These are phyloP conservation scores for Ophiosphaerella narmari DNA, from an alignment of 2,329 filamentous ascomycete species.

Conservation along the genomic window DNA sequence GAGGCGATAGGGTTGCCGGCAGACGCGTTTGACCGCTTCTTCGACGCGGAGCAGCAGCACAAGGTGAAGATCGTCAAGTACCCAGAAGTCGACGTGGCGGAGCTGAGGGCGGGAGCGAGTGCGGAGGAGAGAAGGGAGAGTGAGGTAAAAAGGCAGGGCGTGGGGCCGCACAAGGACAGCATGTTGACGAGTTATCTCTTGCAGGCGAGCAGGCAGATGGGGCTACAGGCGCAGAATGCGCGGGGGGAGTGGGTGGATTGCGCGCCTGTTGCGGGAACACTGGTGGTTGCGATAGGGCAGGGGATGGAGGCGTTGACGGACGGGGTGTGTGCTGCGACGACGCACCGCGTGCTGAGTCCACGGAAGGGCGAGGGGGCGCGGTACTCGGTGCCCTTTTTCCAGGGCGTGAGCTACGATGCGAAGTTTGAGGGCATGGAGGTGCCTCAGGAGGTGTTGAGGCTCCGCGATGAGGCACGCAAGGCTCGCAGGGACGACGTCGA, in stretches of 20 bases:
- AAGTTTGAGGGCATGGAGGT: constrained; percentile 77
- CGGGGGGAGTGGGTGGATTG: constrained; percentile 81
- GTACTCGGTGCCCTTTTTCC: constrained; percentile 86
- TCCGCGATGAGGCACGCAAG: constrained; percentile 65
- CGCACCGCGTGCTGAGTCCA: constrained; percentile 81
- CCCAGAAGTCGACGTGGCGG: constrained; percentile 61
- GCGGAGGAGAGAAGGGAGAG: constrained; percentile 47
- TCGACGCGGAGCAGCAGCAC: constrained; percentile 73
- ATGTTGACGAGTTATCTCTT: constrained; percentile 83
- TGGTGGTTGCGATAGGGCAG: constrained; percentile 87
- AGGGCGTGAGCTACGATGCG: constrained; percentile 79
- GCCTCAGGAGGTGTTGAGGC: constrained; percentile 65
- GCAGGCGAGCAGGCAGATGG: constrained; percentile 75
- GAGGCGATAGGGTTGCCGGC: constrained; percentile 76
- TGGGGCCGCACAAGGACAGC: constrained; percentile 82
- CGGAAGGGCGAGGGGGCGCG: constrained; percentile 70
- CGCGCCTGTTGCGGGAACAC: constrained; percentile 73
- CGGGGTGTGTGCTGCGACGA: constrained; percentile 80
- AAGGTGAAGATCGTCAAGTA: constrained; percentile 92
- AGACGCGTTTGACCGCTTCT: constrained; percentile 76
- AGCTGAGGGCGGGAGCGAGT: constrained; percentile 31
- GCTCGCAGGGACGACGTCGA: constrained; percentile 72
- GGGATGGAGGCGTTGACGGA: constrained; percentile 83
- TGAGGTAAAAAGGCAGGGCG: constrained; percentile 63
- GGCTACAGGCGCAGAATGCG: constrained; percentile 83